These are phyloP conservation scores for Cyclostephanos invisitatus DNA, from an alignment of 108 stramenopile genomes.

Conservation along the genomic window DNA sequence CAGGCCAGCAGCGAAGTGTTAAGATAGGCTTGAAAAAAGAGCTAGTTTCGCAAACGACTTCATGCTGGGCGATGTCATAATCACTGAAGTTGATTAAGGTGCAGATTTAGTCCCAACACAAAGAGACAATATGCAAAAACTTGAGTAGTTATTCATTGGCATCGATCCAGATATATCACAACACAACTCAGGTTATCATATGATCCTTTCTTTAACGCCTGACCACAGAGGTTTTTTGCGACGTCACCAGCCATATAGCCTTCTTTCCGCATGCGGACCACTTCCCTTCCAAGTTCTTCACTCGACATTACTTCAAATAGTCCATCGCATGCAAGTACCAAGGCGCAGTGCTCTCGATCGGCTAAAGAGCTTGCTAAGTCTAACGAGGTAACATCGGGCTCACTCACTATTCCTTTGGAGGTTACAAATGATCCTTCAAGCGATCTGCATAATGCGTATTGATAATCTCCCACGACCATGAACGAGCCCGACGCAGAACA, in stretches of 20 bases:
- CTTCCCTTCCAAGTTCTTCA: conserved; percentile 68
- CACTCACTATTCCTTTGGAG: conserved; percentile 76
- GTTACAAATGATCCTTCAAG: conserved; percentile 78
- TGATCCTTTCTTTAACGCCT: conserved; percentile 76
- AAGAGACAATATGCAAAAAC: too few relatives aligned
- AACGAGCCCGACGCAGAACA: conserved; percentile 57
- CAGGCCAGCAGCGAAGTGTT: too few relatives aligned
- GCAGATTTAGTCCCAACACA: too few relatives aligned
- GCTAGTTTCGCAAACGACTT: background rate
- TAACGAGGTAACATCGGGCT: conserved; percentile 57
- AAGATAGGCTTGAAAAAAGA: too few relatives aligned
- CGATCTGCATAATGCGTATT: conserved; percentile 68
- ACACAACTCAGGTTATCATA: conserved; percentile 78
- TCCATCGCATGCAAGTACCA: conserved; percentile 78
- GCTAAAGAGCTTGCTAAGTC: conserved; percentile 31
- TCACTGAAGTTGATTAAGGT: too few relatives aligned
- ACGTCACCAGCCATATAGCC: conserved; percentile 55
- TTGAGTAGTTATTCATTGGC: conserved; percentile 8
- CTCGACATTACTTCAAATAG: conserved; percentile 83
- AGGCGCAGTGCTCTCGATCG: conserved; percentile 45
- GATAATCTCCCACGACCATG: conserved; percentile 68
- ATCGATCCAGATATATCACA: conserved; percentile 61
- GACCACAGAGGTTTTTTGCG: conserved; percentile 66
- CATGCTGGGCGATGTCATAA: too few relatives aligned
- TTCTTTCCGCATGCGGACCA: conserved; percentile 50